Evolutionary conservation across 345 rosid genomes (phyloP).

Genomic region (Mangifera indica): DNA sequence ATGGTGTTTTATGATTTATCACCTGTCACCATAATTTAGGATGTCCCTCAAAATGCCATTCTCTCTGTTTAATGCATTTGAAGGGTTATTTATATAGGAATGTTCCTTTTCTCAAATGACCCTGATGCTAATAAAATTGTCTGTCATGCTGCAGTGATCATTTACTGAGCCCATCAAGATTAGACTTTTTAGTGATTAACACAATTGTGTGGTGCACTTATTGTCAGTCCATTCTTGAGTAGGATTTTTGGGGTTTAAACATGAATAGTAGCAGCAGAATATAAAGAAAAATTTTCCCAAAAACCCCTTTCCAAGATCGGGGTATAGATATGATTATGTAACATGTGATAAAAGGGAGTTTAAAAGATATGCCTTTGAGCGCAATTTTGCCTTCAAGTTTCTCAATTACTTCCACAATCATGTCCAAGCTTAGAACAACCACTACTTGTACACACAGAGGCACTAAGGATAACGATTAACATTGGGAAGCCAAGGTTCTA

Average conservation of each 20-base stretch:
- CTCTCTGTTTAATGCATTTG: not conserved
- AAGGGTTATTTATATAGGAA: not conserved
- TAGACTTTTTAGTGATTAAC: not conserved
- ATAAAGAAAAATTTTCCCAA: too few species aligned
- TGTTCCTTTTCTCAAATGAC: not conserved
- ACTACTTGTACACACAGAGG: too few species aligned
- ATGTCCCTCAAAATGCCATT: not conserved
- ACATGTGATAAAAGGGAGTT: too few species aligned
- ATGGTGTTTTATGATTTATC: not conserved
- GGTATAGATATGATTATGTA: too few species aligned
- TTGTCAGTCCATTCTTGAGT: not conserved
- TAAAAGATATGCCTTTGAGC: too few species aligned
- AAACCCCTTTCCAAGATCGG: too few species aligned
- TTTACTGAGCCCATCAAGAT: not conserved
- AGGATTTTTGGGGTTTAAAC: too few species aligned
- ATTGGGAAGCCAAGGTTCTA: too few species aligned
- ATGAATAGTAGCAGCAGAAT: not conserved
- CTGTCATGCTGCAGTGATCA: not conserved
- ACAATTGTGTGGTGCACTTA: not conserved
- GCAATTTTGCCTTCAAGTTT: too few species aligned
- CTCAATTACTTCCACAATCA: too few species aligned
- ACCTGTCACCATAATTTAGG: not conserved
- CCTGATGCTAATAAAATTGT: not conserved
- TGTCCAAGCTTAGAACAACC: too few species aligned
- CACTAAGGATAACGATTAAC: too few species aligned